Evolutionary conservation across 345 rosid species (phyloP).

Genomic region (Dipteronia sinensis): DNA sequence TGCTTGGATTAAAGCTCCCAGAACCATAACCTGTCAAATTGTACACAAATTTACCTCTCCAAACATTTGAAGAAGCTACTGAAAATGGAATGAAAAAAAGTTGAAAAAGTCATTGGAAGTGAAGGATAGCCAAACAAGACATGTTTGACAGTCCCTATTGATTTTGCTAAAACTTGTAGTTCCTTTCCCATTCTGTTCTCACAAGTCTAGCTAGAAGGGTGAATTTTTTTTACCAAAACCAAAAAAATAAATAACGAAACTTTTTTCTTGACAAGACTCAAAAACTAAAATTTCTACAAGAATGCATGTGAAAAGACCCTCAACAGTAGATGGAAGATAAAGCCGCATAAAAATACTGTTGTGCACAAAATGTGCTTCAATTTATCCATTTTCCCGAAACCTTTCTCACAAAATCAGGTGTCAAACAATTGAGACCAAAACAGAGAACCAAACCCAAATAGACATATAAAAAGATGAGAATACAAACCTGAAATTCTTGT

Average conservation of each 20-base stretch:
- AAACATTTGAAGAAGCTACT: constrained; percentile 16
- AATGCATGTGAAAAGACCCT: constrained; percentile 27
- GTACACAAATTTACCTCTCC: constrained; percentile 4
- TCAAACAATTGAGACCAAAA: constrained; percentile 7
- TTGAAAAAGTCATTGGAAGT: neutral
- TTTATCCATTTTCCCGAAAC: constrained; percentile 18
- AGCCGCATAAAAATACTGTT: neutral
- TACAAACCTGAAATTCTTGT: constrained; percentile 45
- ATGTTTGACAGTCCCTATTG: constrained; percentile 4
- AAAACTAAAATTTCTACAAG: constrained; percentile 14
- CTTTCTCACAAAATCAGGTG: constrained; percentile 22
- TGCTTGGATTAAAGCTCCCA: constrained; percentile 51
- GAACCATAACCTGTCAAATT: constrained; percentile 46
- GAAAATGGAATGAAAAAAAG: neutral
- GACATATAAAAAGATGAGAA: neutral
- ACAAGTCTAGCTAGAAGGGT: neutral
- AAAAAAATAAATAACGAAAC: neutral
- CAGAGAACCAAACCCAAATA: neutral
- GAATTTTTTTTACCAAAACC: constrained; percentile 12
- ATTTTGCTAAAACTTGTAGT: neutral
- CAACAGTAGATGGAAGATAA: constrained; percentile 4
- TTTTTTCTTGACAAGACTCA: constrained; percentile 26
- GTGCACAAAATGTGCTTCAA: constrained; percentile 13
- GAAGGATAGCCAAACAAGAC: constrained; percentile 6
- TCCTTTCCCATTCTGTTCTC: constrained; percentile 1